These are phyloP conservation scores for Neopestalotiopsis clavispora DNA, from an alignment of 2,329 filamentous ascomycete species.

Conservation along the genomic window DNA sequence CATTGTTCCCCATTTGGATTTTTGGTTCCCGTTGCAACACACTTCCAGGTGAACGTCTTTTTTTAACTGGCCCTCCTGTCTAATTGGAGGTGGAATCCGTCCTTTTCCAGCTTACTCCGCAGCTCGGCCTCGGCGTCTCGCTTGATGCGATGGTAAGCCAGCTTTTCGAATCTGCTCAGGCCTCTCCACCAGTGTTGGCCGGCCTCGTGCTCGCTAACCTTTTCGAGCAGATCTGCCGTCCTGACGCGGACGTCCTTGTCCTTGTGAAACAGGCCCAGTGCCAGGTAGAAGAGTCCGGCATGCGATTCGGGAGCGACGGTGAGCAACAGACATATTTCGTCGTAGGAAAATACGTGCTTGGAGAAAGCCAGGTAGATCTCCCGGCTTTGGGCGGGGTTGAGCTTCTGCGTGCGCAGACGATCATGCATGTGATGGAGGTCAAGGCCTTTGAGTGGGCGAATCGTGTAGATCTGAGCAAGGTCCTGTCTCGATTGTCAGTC, in stretches of 20 bases:
- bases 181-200: constrained; percentile 92
- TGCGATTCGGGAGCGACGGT: constrained; percentile 84
- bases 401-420: constrained; percentile 80
- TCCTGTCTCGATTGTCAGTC: constrained; percentile 49
- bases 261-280: constrained; percentile 90
- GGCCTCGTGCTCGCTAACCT: constrained; percentile 84
- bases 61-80: constrained; percentile 56
- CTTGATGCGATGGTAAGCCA: constrained; percentile 81
- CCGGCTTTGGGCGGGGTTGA: constrained; percentile 75
- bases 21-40: background rate
- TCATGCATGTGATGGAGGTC: constrained; percentile 94
- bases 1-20: background rate
- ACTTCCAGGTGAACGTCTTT: background rate
- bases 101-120: constrained; percentile 51
- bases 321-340: constrained; percentile 83
- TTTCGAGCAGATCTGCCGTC: constrained; percentile 79
- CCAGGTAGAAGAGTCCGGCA: constrained; percentile 88
- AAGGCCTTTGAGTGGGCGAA: constrained; percentile 75
- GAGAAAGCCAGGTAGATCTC: constrained; percentile 86
- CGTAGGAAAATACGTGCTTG: constrained; percentile 77
- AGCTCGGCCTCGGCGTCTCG: constrained; percentile 64
- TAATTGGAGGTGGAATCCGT: constrained; percentile 43
- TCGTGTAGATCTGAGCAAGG: constrained; percentile 66
- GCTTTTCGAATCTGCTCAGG: constrained; percentile 84
- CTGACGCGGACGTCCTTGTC: constrained; percentile 77